A percentile compares a stretch with the other conserved stretches of the same genome.
Conservation (phyloP, 83 land plant genomes). For the Diphasiastrum complanatum region DNA sequence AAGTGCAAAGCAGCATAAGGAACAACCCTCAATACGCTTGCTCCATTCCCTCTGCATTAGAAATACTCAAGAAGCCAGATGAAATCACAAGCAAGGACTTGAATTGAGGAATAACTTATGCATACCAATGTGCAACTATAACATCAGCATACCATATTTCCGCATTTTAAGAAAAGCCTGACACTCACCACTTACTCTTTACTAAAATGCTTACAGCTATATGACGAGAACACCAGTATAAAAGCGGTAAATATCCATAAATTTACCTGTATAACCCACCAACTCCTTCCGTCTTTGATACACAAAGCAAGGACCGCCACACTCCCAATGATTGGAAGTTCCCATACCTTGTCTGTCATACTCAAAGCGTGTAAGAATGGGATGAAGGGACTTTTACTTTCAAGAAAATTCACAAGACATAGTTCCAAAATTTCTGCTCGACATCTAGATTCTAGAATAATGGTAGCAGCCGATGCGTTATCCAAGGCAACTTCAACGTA, state of each 20-base stretch:
- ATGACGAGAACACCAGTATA: background rate
- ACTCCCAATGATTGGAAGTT: constrained; percentile 66
- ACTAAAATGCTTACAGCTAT: background rate
- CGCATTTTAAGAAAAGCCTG: background rate
- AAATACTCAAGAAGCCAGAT: background rate
- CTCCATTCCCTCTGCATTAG: constrained; percentile 80
- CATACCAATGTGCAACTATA: background rate
- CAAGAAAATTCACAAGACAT: too few relatives aligned
- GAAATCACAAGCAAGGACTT: background rate
- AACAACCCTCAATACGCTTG: constrained; percentile 84
- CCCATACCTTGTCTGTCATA: constrained; percentile 71
- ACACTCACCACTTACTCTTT: background rate
- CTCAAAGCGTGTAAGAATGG: too few relatives aligned
- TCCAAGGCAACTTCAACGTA: too few relatives aligned
- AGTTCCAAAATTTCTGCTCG: too few relatives aligned
- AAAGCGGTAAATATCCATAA: background rate
- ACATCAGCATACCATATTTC: background rate
- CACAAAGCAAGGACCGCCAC: constrained; percentile 51
- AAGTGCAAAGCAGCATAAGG: constrained; percentile 96
- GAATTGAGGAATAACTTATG: background rate
- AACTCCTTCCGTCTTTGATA: constrained; percentile 67
- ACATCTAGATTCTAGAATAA: too few relatives aligned
- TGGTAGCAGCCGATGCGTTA: too few relatives aligned
- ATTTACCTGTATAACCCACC: constrained; percentile 78
- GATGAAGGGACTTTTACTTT: too few relatives aligned